These are phyloP conservation scores for Acidomyces sp. DNA, from an alignment of 495 filamentous ascomycete species.

Conservation along the genomic window DNA sequence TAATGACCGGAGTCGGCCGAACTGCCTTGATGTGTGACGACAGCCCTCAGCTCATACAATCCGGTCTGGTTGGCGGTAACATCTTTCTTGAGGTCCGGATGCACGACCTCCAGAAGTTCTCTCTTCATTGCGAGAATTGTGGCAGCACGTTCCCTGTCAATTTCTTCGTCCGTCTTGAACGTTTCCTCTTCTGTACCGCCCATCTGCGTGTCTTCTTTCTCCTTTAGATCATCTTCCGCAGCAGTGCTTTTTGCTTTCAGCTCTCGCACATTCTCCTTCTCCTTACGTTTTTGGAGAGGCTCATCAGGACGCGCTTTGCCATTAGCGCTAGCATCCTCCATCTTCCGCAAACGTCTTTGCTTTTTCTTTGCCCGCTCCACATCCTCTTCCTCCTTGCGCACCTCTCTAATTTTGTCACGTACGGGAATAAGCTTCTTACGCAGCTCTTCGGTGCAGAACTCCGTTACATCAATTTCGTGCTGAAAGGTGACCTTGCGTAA, in stretches of 20 bases:
- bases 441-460: constrained; percentile 89
- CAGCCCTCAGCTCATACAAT: constrained; percentile 83
- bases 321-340: constrained; percentile 27
- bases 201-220: constrained; percentile 55
- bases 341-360: constrained; percentile 60
- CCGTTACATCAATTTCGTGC: constrained; percentile 78
- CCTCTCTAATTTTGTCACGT: constrained; percentile 86
- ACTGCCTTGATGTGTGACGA: constrained; percentile 94
- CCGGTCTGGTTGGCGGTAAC: constrained; percentile 81
- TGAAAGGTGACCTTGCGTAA: constrained; percentile 98
- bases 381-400: constrained; percentile 88
- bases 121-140: constrained; percentile 66
- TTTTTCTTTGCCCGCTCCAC: constrained; percentile 76
- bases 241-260: constrained; percentile 40
- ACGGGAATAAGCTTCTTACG: constrained; percentile 72
- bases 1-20: constrained; percentile 97
- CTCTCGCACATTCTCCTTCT: constrained; percentile 30
- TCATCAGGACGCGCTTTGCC: constrained; percentile 27
- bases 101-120: constrained; percentile 62
- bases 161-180: constrained; percentile 85
- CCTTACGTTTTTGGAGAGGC: constrained; percentile 29
- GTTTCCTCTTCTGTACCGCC: constrained; percentile 56
- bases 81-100: constrained; percentile 57
- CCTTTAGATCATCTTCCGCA: constrained; percentile 42
- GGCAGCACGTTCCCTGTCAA: constrained; percentile 68